Conservation (phyloP, 805 yeast species). For the Wickerhamiella cacticola region DNA sequence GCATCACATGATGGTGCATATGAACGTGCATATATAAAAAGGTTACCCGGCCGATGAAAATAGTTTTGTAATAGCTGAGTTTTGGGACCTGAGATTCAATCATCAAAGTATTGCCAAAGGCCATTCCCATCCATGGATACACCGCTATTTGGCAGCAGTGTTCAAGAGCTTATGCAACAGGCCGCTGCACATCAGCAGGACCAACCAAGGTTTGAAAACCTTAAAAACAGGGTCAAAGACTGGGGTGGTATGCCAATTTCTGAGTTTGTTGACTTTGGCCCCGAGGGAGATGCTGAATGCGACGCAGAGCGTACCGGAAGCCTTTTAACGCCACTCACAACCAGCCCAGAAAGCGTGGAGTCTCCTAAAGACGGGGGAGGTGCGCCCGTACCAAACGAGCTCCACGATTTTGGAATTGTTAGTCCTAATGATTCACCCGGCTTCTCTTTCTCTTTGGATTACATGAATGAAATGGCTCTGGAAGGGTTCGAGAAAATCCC, state of each 20-base stretch:
- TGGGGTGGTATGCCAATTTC: constrained; percentile 9
- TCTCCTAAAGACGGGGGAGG: constrained; percentile 2
- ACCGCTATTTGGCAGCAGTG: constrained; percentile 1
- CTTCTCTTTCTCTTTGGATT: constrained; percentile 6
- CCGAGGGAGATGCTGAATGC: neutral
- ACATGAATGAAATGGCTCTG: constrained; percentile 10
- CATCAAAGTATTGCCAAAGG: neutral
- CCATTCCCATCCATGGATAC: constrained; percentile 3
- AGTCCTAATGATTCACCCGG: constrained; percentile 9
- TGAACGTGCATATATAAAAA: neutral
- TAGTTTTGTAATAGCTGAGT: neutral
- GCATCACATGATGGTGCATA: neutral
- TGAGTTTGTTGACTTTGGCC: constrained; percentile 7
- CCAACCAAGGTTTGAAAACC: constrained; percentile 9
- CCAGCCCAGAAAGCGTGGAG: constrained; percentile 13
- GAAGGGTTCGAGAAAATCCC: constrained; percentile 12
- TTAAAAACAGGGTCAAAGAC: constrained; percentile 5
- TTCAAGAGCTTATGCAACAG: constrained; percentile 9
- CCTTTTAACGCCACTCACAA: constrained; percentile 14
- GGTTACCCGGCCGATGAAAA: constrained; percentile 3
- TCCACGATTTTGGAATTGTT: constrained; percentile 6
- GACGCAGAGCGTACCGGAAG: neutral
- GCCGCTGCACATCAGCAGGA: constrained; percentile 6
- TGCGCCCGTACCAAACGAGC: neutral
- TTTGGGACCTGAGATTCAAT: neutral